A percentile compares a stretch with the other conserved stretches of the same genome.
These are phyloP conservation scores for Fimicolochytrium jonesii DNA, from an alignment of 192 early-diverging fungal species.

Conservation along the genomic window DNA sequence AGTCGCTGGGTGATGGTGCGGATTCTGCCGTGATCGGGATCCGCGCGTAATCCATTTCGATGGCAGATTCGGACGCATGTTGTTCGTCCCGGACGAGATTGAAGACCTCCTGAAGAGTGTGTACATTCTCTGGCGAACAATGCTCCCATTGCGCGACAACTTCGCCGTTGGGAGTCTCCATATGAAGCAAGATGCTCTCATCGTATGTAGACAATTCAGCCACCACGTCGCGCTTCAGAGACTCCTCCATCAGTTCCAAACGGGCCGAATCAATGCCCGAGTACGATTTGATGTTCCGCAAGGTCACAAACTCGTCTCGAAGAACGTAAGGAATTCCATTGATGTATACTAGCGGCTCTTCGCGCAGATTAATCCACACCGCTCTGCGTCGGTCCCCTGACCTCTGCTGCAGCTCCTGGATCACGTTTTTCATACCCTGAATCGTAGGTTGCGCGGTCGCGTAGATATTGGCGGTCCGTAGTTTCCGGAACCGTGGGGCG, in stretches of 20 bases:
- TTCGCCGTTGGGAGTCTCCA: constrained; percentile 40
- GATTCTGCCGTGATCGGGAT: constrained; percentile 60
- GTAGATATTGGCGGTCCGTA: constrained; percentile 38
- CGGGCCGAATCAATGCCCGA: constrained; percentile 49
- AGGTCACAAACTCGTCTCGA: constrained; percentile 50
- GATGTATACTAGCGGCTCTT: constrained; percentile 65
- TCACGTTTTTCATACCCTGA: constrained; percentile 48
- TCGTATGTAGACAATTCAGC: constrained; percentile 46
- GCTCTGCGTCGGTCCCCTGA: constrained; percentile 15
- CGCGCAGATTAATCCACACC: constrained; percentile 64
- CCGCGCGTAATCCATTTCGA: constrained; percentile 39
- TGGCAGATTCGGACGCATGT: neutral
- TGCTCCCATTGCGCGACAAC: constrained; percentile 59
- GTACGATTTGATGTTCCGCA: constrained; percentile 60
- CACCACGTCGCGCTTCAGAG: constrained; percentile 54
- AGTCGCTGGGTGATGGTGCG: constrained; percentile 46
- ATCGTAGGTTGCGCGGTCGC: constrained; percentile 61
- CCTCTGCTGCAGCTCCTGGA: constrained; percentile 25
- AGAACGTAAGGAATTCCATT: constrained; percentile 64
- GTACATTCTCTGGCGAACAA: constrained; percentile 43
- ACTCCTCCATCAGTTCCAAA: constrained; percentile 50
- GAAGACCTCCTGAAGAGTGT: constrained; percentile 50
- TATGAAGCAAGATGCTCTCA: constrained; percentile 51
- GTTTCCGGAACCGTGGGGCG: constrained; percentile 49
- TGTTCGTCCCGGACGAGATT: constrained; percentile 35